Evolutionary conservation across 306 rosid species (phyloP), one percentile per base, ranked within the genome.

Genomic region (Lathyrus sativus): DNA sequence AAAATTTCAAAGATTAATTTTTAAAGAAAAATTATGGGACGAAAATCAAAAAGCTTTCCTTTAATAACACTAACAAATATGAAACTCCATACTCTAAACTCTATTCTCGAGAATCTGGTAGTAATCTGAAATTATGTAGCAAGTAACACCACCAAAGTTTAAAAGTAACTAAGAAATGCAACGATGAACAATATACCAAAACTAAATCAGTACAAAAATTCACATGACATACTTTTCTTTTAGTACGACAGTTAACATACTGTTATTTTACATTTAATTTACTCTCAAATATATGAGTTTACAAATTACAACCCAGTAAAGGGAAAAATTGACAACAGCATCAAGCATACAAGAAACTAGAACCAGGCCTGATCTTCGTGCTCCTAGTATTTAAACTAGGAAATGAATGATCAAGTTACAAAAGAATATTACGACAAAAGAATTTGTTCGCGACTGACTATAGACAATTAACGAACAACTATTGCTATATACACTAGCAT

Each of bases 401-500:
- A 65, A 78, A 73, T 72, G 73, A 70, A 64, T 74, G 70, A 74
- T 73, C 67, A 79, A 76, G 74, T 75, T 73, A 71, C 72, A 81
- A 85, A 87, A 83, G 86, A 85, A 85, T 79, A 68, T 59, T 70
- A 60, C 70, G 77, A 79, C 74, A 77, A 82, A 77, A 67, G 79
- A 83, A 74, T 83, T 53, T 78, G 76, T 74, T 33, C 65, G 73
- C 69, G 72, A 65, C 85, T 57, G 72, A 65, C 83, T 57, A 59
- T 65, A 72, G 78, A 65, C 71, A 46, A 76, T 72, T 66, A 53
- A 73, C 56, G 74, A 83, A 79, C 76, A 80, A 76, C 57, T 64
- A 76, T 49, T 73, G 73, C 76, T 85, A 92, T 87, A 59, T 86
- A 88, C 96, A 87, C 22, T 72, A 60, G 78, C 74, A 74, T 73